Base-by-base conservation (phyloP, 768 basidiomycete genomes). In the Trametes elegans region DNA sequence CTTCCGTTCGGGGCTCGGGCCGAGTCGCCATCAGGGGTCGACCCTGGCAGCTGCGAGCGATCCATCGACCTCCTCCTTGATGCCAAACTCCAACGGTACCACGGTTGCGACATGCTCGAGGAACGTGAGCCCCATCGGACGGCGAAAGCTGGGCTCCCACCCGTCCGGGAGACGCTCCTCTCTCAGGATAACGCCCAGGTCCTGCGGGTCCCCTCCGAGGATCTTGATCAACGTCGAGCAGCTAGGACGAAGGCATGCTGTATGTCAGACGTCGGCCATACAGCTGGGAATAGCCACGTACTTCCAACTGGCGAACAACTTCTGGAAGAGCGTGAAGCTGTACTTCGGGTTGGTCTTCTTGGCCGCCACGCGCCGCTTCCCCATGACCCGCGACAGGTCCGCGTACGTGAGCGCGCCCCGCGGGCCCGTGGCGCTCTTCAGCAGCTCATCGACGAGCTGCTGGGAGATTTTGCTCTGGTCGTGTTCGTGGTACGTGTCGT, bases 161-260 rank as follows among this genome's bases (percentile, higher is more conserved):
- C 81, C 81, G 0, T 85, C 76, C 0, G 85, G 83, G 23, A 92
- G 63, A 14, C 88, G 79, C 59, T 92, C 89, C 39, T 92, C 85
- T 7, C 74, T 66, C 18, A 92, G 67, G 42, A 88, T 62, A 0
- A 75, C 57, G 31, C 78, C 71, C 34, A 90, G 59, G 53, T 85
- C 85, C 9, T 74, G 68, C 4, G 84, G 62, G 18, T 76, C 73
- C 2, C 88, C 86, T 5, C 86, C 90, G 60, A 90, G 85, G 46
- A 85, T 81, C 1, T 78, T 78, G 16, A 85, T 67, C 44, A 91
- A 58, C 1, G 85, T 86, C 0, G 86, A 80, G 0, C 82, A 75
- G 68, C 87, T 89, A 51, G 18, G 52, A 21, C 38, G 51, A 36
- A 18, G 31, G 16, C 26, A 10, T 1, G 13, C 3, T 18, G 10